phyloP scores from a whole-genome alignment of 441 rosid genomes.

The Croton setiger region DNA sequence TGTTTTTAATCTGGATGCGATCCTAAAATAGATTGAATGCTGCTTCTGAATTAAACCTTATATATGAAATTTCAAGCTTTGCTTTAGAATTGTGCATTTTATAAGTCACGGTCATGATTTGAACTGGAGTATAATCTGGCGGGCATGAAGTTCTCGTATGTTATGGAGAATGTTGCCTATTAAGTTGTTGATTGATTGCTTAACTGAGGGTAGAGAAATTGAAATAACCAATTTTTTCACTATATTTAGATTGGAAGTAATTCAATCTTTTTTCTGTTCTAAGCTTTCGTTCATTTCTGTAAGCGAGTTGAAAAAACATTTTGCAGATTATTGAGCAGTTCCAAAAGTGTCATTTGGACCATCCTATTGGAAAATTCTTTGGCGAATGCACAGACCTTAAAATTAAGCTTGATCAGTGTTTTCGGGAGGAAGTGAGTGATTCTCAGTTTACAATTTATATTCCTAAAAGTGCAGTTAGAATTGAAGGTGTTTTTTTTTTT shows the following conservation, averaged over 20 bases:
- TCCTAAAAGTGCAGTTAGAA: neutral
- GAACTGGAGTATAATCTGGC: neutral
- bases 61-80: neutral
- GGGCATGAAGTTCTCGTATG: neutral
- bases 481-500: neutral
- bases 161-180: neutral
- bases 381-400: conserved; percentile 86
- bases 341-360: conserved; percentile 83
- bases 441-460: neutral
- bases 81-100: neutral
- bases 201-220: neutral
- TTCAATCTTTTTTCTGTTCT: neutral
- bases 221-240: neutral
- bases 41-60: neutral
- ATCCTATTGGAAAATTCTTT: conserved; percentile 77
- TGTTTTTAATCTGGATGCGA: neutral
- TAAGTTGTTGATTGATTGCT: neutral
- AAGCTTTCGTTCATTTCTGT: neutral
- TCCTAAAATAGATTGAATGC: neutral
- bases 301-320: neutral
- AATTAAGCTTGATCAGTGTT: conserved; percentile 80
- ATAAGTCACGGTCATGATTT: neutral
- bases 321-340: conserved; percentile 79
- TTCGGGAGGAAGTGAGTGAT: conserved; percentile 66
- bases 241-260: neutral